A percentile compares a stretch with the other conserved stretches of the same genome.
Evolutionary conservation across 1,284 basidiomycete genomes (phyloP).

Genomic region (Serendipita sp.): DNA sequence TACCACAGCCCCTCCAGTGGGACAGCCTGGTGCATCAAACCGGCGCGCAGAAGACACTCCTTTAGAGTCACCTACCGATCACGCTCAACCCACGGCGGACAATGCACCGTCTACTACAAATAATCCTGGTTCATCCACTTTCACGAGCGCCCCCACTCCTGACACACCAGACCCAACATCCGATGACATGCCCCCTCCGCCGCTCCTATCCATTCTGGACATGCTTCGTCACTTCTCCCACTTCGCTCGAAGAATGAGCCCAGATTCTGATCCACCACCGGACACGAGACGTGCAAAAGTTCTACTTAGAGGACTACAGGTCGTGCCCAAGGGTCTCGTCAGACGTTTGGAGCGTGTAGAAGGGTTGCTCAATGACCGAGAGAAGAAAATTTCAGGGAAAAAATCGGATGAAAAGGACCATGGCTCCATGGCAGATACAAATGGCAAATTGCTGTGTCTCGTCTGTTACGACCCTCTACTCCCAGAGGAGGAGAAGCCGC

Average conservation of each 20-base stretch:
- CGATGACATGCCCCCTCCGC: background rate
- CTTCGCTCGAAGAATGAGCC: conserved; percentile 12
- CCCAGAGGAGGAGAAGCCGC: conserved; percentile 23
- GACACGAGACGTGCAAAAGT: conserved; percentile 49
- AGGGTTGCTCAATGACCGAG: conserved; percentile 21
- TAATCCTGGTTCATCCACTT: background rate
- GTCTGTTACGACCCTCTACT: conserved; percentile 60
- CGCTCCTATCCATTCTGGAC: background rate
- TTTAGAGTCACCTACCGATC: background rate
- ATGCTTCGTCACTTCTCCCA: background rate
- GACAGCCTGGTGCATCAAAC: too few relatives aligned
- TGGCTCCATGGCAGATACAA: conserved; percentile 15
- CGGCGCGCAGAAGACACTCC: too few relatives aligned
- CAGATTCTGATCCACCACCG: conserved; percentile 33
- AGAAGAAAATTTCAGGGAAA: background rate
- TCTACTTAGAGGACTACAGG: conserved; percentile 47
- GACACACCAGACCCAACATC: background rate
- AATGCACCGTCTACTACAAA: background rate
- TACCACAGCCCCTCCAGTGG: too few relatives aligned
- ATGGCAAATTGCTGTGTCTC: conserved; percentile 41
- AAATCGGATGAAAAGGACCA: conserved; percentile 21
- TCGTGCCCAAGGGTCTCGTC: conserved; percentile 50
- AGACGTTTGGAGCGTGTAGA: conserved; percentile 47
- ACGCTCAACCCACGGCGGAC: background rate
- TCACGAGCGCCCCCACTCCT: background rate